Evolutionary conservation across 768 basidiomycete species (phyloP).

Genomic region (Panaeolus papilionaceus): DNA sequence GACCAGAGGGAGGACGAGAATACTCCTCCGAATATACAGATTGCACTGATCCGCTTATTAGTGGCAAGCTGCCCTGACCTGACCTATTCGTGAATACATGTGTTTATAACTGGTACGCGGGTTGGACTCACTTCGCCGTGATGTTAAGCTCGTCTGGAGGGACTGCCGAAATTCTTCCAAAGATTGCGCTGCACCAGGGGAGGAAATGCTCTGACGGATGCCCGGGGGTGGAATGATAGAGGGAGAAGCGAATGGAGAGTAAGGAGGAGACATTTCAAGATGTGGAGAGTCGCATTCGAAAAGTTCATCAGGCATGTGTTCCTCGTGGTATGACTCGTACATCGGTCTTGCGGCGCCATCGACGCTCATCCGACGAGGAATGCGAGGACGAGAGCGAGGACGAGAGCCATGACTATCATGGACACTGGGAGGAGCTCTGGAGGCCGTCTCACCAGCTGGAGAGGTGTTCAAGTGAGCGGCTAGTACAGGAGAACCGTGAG

Average conservation of each 20-base stretch:
- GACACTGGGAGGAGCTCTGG: background rate
- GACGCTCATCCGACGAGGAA: constrained; percentile 37
- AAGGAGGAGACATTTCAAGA: constrained; percentile 37
- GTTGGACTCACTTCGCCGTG: background rate
- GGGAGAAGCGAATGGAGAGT: constrained; percentile 36
- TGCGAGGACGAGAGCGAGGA: constrained; percentile 21
- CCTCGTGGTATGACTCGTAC: constrained; percentile 38
- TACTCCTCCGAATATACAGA: constrained; percentile 15
- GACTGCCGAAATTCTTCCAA: constrained; percentile 47
- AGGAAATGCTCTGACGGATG: background rate
- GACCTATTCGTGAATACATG: background rate
- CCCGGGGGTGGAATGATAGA: constrained; percentile 14
- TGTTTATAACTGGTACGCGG: background rate
- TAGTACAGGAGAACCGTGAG: background rate
- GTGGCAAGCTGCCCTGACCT: background rate
- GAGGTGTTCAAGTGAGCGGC: constrained; percentile 6
- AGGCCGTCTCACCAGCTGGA: background rate
- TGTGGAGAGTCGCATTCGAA: background rate
- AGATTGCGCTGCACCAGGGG: constrained; percentile 34
- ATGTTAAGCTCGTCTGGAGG: constrained; percentile 35
- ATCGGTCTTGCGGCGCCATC: constrained; percentile 38
- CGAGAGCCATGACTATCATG: background rate
- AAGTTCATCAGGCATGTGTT: constrained; percentile 17
- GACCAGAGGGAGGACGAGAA: constrained; percentile 1
- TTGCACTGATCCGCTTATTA: background rate